phyloP scores from a whole-genome alignment of 1,139 yeast species.

The Nakaseomyces bracarensis region DNA sequence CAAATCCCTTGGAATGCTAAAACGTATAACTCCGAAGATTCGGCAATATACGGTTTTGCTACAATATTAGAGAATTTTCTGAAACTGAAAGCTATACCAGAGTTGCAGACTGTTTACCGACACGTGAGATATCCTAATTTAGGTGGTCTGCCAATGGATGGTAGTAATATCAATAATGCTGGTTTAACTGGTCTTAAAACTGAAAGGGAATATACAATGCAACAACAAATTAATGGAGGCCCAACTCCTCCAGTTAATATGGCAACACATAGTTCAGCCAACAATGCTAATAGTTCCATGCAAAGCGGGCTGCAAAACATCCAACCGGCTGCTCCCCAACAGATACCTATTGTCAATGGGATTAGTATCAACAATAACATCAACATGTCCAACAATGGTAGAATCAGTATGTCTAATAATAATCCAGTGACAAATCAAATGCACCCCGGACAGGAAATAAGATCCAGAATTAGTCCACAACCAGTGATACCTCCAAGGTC shows the following conservation, averaged over 20 bases:
- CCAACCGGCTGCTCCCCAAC: not conserved
- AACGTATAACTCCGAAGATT: slow-evolving; percentile 63
- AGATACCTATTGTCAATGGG: not conserved
- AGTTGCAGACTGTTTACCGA: slow-evolving; percentile 35
- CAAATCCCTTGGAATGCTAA: slow-evolving; percentile 89
- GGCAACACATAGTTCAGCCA: not conserved
- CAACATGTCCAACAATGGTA: not conserved
- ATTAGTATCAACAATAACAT: not conserved
- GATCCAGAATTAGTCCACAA: slow-evolving; percentile 1
- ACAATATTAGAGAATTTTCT: slow-evolving; percentile 57
- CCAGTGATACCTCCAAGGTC: slow-evolving; percentile 3
- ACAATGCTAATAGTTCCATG: not conserved
- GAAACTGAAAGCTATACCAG: slow-evolving; percentile 46
- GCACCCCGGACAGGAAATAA: not conserved
- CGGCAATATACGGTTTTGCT: slow-evolving; percentile 66
- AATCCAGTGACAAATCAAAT: not conserved
- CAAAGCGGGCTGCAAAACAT: not conserved
- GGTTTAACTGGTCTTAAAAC: too few relatives aligned
- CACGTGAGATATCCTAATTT: slow-evolving; percentile 57
- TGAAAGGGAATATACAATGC: slow-evolving; percentile 1
- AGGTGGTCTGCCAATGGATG: slow-evolving; percentile 56
- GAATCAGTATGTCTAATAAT: not conserved
- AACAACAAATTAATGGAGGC: slow-evolving; percentile 7
- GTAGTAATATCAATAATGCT: not conserved
- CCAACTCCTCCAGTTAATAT: too few relatives aligned